Conservation (phyloP, 2,329 filamentous ascomycete species). For the Dactylellina haptotyla region DNA sequence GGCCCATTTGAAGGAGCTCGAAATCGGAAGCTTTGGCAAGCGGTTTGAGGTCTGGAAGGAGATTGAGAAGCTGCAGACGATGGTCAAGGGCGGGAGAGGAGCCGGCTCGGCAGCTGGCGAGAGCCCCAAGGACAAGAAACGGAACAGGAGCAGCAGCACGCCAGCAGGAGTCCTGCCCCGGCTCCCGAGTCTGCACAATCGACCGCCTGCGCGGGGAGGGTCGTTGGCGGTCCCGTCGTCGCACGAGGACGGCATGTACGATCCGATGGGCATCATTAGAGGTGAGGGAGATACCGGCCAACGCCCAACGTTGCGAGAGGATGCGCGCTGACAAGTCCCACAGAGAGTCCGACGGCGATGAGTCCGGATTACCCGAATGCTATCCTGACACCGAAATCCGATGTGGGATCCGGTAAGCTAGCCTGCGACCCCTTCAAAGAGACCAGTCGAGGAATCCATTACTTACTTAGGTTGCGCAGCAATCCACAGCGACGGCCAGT, state of each 20-base stretch:
- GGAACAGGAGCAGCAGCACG: constrained; percentile 56
- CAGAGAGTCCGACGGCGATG: constrained; percentile 45
- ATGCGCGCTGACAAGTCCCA: constrained; percentile 10
- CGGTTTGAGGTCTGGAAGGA: constrained; percentile 59
- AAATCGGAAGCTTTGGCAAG: constrained; percentile 58
- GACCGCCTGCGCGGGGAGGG: constrained; percentile 53
- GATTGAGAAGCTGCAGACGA: constrained; percentile 57
- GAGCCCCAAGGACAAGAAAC: constrained; percentile 30
- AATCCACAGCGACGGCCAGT: constrained; percentile 42
- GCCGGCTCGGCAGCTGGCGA: constrained; percentile 10
- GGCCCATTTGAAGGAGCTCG: constrained; percentile 58
- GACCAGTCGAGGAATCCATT: neutral
- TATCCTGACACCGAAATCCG: constrained; percentile 38
- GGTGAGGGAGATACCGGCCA: constrained; percentile 32
- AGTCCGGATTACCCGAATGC: constrained; percentile 11
- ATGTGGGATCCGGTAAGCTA: constrained; percentile 44
- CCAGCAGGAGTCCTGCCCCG: constrained; percentile 56
- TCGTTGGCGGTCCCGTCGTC: constrained; percentile 33
- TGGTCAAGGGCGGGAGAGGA: constrained; percentile 31
- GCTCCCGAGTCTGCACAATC: constrained; percentile 57
- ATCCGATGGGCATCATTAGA: constrained; percentile 42
- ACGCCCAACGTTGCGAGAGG: too few species aligned
- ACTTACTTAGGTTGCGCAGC: constrained; percentile 10
- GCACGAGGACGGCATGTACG: constrained; percentile 37
- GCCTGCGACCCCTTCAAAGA: neutral